phyloP scores from a whole-genome alignment of 2,329 filamentous ascomycete species.

The Dothideomycetidae sp. region DNA sequence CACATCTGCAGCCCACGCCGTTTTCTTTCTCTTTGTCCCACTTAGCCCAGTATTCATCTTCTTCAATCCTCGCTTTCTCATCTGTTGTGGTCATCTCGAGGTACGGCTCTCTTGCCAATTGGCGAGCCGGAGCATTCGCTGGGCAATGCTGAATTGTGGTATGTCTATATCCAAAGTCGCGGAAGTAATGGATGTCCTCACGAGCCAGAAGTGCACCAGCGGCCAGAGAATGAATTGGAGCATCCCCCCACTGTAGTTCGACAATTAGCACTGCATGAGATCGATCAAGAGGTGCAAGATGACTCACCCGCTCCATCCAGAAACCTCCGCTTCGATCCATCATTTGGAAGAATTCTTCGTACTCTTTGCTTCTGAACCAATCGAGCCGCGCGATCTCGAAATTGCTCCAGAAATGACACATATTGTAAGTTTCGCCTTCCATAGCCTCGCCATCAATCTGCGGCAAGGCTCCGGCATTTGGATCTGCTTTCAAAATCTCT shows the following conservation, averaged over 20 bases:
- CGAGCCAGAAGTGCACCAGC: conserved; percentile 73
- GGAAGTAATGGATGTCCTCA: conserved; percentile 92
- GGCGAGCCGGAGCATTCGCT: conserved; percentile 79
- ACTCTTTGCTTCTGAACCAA: conserved; percentile 95
- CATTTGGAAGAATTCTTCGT: conserved; percentile 96
- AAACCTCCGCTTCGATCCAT: conserved; percentile 97
- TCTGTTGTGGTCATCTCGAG: conserved; percentile 31
- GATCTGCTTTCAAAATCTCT: conserved; percentile 64
- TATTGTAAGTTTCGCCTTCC: conserved; percentile 97
- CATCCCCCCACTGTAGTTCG: conserved; percentile 77
- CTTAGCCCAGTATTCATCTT: conserved; percentile 91
- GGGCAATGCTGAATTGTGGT: conserved; percentile 98
- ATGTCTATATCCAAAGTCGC: conserved; percentile 94
- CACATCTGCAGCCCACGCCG: conserved; percentile 89
- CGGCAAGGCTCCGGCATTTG: conserved; percentile 53
- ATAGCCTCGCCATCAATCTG: conserved; percentile 83
- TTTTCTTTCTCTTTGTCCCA: conserved; percentile 85
- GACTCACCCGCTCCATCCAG: conserved; percentile 89
- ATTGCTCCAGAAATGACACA: conserved; percentile 99
- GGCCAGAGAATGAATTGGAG: conserved; percentile 92
- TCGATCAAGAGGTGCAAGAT: not conserved
- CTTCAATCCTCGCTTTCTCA: conserved; percentile 71
- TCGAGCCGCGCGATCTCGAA: conserved; percentile 92
- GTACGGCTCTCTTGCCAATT: conserved; percentile 65
- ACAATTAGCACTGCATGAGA: conserved; percentile 25